Evolutionary conservation across 768 basidiomycete species (phyloP).

Genomic region (Ramaria sp.): DNA sequence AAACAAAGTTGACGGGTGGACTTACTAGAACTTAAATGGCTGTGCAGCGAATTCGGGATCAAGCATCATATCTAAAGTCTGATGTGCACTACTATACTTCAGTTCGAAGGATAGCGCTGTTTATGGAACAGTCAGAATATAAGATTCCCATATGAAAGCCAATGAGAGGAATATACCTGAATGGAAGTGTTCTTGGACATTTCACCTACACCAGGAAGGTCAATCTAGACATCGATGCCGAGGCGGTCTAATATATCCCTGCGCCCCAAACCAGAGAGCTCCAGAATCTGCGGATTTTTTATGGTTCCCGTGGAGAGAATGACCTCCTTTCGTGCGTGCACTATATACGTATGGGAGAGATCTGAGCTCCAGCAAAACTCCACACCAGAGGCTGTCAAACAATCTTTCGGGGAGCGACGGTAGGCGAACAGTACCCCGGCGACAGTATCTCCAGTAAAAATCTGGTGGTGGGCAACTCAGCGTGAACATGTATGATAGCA

Average conservation of each 20-base stretch:
- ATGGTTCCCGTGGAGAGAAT: conserved; percentile 36
- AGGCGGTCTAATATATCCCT: conserved; percentile 33
- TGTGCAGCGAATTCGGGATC: conserved; percentile 20
- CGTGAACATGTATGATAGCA: not conserved
- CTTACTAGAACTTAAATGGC: conserved; percentile 26
- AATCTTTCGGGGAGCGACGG: not conserved
- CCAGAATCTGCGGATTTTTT: conserved; percentile 41
- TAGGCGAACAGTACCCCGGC: conserved; percentile 13
- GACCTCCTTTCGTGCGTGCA: conserved; percentile 38
- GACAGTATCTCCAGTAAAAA: conserved; percentile 21
- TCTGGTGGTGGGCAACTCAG: not conserved
- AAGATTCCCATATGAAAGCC: too few species aligned
- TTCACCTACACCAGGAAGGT: conserved; percentile 73
- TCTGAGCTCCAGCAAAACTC: conserved; percentile 28
- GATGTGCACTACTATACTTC: conserved; percentile 16
- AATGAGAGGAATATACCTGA: conserved; percentile 7
- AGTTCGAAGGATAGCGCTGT: conserved; percentile 14
- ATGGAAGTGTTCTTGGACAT: conserved; percentile 37
- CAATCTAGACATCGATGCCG: conserved; percentile 39
- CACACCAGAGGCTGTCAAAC: conserved; percentile 34
- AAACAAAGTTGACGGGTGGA: not conserved
- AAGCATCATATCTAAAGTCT: conserved; percentile 21
- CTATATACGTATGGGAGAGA: conserved; percentile 16
- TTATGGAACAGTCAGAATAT: not conserved
- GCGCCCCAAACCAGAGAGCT: conserved; percentile 62